Base-by-base conservation (phyloP, 352 stramenopile species). In the Aphanomyces invadans region DNA sequence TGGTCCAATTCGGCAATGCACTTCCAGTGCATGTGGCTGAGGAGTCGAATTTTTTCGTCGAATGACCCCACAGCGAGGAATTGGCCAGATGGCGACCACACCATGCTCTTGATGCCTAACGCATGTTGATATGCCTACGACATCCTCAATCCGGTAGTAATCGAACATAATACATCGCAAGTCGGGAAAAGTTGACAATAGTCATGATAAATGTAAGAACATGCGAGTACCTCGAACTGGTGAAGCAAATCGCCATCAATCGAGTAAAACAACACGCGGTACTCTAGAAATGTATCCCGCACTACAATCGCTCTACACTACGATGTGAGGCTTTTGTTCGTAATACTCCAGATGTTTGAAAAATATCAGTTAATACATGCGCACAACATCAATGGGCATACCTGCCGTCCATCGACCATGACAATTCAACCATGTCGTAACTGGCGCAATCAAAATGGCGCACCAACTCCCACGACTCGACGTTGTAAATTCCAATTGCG, bases 1-100 rank as follows among this genome's bases (percentile, higher is more conserved):
- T 94, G 85, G 51, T 90, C 80, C 38, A 94, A 83, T 4, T 90
- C 80, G 0, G 73, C 83, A 23, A 92, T 73, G 0, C 79, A 74
- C 25, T 88, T 87, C 83, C 81, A 94, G 36, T 88, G 88, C 32
- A 90, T 70, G 55, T 91, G 74, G 44, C 79, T 91, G 4, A 94
- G 54, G 23, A 94, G 71, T 12, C 85, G 83, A 21, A 90, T n/a
- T 32, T 88, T 73, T 9, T 91, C 81, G 46, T 94, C 85, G 48
- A 81, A 94, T 62, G 83, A 90, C 0, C 85, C 85, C 2, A 94
- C 61, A 0, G 83, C 85, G 15, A 94, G 70, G 56, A 92, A 92
- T 55, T 92, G 79, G 1, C 85, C 85, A 2, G 80, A 87, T 2
- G 80, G 69, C 3, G 85, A 94, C 85, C 83, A 92, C n/a, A 70